These are phyloP conservation scores for Holtermanniella nyarrowii DNA, from an alignment of 768 basidiomycete genomes.

Conservation along the genomic window DNA sequence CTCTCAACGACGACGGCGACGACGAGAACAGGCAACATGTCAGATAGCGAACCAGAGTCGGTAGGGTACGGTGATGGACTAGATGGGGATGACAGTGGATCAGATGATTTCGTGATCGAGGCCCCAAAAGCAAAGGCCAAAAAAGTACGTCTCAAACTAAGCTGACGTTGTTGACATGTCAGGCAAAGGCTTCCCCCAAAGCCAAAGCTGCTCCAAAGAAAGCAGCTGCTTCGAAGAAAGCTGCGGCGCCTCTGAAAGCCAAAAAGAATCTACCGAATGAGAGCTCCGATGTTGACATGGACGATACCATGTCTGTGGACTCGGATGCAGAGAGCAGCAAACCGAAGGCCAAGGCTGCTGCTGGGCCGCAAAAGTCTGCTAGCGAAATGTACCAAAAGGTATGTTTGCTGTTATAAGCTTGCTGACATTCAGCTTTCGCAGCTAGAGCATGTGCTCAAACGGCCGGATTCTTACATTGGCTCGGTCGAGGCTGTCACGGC, in stretches of 20 bases:
- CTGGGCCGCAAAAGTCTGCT: slow-evolving; percentile 54
- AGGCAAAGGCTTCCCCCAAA: background rate
- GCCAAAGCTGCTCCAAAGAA: slow-evolving; percentile 13
- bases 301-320: slow-evolving; percentile 14
- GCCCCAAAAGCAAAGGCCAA: slow-evolving; percentile 14
- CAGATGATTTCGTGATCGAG: slow-evolving; percentile 20
- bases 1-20: no score
- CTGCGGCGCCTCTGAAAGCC: slow-evolving; percentile 40
- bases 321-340: slow-evolving; percentile 49
- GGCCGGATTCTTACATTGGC: slow-evolving; percentile 64
- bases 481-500: slow-evolving; percentile 82
- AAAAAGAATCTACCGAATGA: slow-evolving; percentile 36
- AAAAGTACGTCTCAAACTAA: slow-evolving; percentile 8
- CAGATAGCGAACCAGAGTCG: slow-evolving; percentile 19
- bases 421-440: slow-evolving; percentile 62
- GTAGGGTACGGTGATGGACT: slow-evolving; percentile 4
- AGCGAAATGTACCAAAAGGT: slow-evolving; percentile 89
- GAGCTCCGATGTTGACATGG: slow-evolving; percentile 22
- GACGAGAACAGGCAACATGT: slow-evolving; percentile 14
- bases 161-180: slow-evolving; percentile 8
- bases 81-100: slow-evolving; percentile 22
- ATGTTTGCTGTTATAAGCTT: slow-evolving; percentile 20
- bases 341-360: slow-evolving; percentile 45
- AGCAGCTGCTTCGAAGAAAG: slow-evolving; percentile 14
- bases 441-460: slow-evolving; percentile 64